Evolutionary conservation across 2,329 filamentous ascomycete species (phyloP), one percentile per base, ranked within the genome.

Genomic region (Colletotrichum caudatum): DNA sequence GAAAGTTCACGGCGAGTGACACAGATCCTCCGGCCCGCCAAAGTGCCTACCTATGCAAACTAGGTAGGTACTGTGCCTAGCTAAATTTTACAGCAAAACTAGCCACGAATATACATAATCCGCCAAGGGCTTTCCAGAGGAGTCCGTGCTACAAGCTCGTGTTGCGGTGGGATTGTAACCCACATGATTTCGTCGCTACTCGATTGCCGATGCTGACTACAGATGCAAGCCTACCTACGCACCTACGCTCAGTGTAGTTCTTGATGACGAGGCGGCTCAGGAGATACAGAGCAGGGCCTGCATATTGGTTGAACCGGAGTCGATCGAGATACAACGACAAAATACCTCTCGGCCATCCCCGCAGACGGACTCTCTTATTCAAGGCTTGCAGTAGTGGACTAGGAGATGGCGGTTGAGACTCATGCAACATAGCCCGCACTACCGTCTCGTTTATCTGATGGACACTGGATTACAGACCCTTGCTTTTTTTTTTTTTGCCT

Each of bases 11-110:
- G n/a, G 51, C 5, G 59, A 51, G 46, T 39, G 14, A n/a, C 59
- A 62, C 46, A 51, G 46, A 39, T 51, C 33, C 59, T 37, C 14
- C 44, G n/a, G 20, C 59, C 59, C 59, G 59, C n/a, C 35, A 20
- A 3, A 16, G 23, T 50, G 33, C 5, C 12, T 39, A 35, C 7
- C 41, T 44, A n/a, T n/a, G n/a, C n/a, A 7, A 44, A 0, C 14
- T 44, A 44, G 16, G 16, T 44, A 18, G 41, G 41, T 44, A 1
- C 41, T 18, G 41, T 44, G 6, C n/a, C 33, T 16, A 11, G 33
- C 54, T 57, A 6, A 4, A 57, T 18, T 26, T 26, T 16, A 23
- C 20, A 14, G 18, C 18, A 44, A 1, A 61, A 48, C 29, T 14
- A 5, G 12, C 23, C 16, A 3, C 6, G 7, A 4, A 3, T 7